These are phyloP conservation scores for Fallopia convolvulus DNA, from an alignment of 148 eudicot species.

Conservation along the genomic window DNA sequence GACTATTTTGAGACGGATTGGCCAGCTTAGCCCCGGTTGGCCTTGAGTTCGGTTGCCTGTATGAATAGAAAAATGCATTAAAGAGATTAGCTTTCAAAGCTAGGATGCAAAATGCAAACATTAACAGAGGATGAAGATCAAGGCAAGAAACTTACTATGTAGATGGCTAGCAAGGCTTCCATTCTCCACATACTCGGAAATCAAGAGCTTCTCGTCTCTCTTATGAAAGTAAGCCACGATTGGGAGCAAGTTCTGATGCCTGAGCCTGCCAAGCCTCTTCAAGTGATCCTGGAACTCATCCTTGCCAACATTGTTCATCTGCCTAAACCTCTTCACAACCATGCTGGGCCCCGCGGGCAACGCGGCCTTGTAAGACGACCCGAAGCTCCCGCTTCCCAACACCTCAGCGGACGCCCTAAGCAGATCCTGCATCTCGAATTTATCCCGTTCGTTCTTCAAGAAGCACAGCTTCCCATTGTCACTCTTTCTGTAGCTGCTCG, in stretches of 20 bases:
- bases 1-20: slow-evolving; percentile 57
- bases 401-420: slow-evolving; percentile 81
- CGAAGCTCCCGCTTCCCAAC: slow-evolving; percentile 78
- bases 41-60: slow-evolving; percentile 45
- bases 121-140: not conserved
- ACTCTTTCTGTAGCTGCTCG: slow-evolving; percentile 28
- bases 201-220: slow-evolving; percentile 78
- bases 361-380: slow-evolving; percentile 79
- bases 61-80: not conserved
- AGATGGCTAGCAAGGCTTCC: slow-evolving; percentile 91
- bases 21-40: slow-evolving; percentile 55
- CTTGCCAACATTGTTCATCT: slow-evolving; percentile 64
- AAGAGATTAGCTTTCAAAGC: not conserved
- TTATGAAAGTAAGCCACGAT: slow-evolving; percentile 71
- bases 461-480: slow-evolving; percentile 44
- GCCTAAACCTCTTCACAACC: slow-evolving; percentile 77
- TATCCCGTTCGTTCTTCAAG: slow-evolving; percentile 43
- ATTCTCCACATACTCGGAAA: slow-evolving; percentile 64
- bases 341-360: slow-evolving; percentile 38
- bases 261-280: slow-evolving; percentile 58
- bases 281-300: slow-evolving; percentile 70
- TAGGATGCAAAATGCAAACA: not conserved
- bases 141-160: slow-evolving; percentile 48
- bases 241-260: slow-evolving; percentile 69
- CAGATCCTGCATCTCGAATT: slow-evolving; percentile 62